Evolutionary conservation across 495 filamentous ascomycete species (phyloP).

Genomic region (Penicillium diatomitis): DNA sequence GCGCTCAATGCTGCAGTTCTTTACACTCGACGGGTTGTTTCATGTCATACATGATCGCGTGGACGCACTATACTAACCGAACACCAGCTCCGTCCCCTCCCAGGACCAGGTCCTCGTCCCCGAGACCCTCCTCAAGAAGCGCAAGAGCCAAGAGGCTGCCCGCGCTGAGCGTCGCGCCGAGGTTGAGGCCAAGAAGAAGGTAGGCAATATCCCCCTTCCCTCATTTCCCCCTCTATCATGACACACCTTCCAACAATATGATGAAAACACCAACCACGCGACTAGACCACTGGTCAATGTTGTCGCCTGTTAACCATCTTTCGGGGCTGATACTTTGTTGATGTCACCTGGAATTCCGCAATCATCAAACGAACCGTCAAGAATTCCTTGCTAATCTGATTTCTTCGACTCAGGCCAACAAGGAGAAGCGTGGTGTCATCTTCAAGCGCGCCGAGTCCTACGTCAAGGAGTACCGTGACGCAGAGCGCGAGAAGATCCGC

Average conservation of each 20-base stretch:
- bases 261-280: conserved; percentile 74
- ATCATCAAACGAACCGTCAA: conserved; percentile 5
- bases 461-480: conserved; percentile 97
- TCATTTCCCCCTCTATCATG: neutral
- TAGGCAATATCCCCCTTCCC: conserved; percentile 38
- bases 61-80: conserved; percentile 64
- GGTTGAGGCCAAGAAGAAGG: conserved; percentile 79
- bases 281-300: conserved; percentile 93
- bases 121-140: conserved; percentile 99
- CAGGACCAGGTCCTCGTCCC: conserved; percentile 89
- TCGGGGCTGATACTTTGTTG: conserved; percentile 81
- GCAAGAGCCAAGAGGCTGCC: conserved; percentile 98
- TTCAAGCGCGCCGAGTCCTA: conserved; percentile 99
- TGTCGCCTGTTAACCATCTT: conserved; percentile 99
- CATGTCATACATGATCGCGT: conserved; percentile 46
- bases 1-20: conserved; percentile 81
- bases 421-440: conserved; percentile 93
- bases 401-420: conserved; percentile 59
- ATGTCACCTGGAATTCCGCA: conserved; percentile 12
- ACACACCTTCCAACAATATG: conserved; percentile 29
- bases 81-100: conserved; percentile 72
- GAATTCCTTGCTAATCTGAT: conserved; percentile 31
- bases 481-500: conserved; percentile 96
- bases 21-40: conserved; percentile 68
- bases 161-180: conserved; percentile 76